Conservation (phyloP, 2,329 filamentous ascomycete species). For the Colletotrichum echinochloae region DNA sequence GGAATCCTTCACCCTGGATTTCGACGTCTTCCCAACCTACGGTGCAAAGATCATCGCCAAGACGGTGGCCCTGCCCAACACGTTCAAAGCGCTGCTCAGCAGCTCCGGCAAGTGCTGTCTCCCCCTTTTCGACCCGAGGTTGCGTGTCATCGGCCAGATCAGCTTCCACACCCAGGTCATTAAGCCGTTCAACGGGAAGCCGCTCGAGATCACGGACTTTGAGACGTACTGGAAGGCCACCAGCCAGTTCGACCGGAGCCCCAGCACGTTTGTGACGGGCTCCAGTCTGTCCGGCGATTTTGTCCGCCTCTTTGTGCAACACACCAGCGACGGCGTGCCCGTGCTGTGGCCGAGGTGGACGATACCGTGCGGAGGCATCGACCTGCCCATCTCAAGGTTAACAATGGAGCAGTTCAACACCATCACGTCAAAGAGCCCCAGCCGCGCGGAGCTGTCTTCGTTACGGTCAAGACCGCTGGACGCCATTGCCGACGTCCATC, state of each 20-base stretch:
- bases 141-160: constrained; percentile 92
- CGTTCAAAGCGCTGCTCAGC: constrained; percentile 81
- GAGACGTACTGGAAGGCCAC: constrained; percentile 99
- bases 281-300: constrained; percentile 98
- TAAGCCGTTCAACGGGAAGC: constrained; percentile 92
- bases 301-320: constrained; percentile 89
- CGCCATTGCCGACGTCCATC: constrained; percentile 75
- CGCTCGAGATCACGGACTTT: constrained; percentile 96
- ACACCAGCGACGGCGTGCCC: constrained; percentile 87
- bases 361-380: constrained; percentile 78
- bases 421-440: constrained; percentile 59
- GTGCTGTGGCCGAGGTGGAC: constrained; percentile 91
- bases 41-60: constrained; percentile 98
- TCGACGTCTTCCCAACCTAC: constrained; percentile 97
- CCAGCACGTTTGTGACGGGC: constrained; percentile 89
- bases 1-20: constrained; percentile 93
- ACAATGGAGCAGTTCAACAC: constrained; percentile 78
- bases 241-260: constrained; percentile 87
- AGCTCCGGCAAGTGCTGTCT: constrained; percentile 86
- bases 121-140: constrained; percentile 90
- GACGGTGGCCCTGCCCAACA: constrained; percentile 88
- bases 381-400: constrained; percentile 84
- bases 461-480: constrained; percentile 61
- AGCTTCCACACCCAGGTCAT: constrained; percentile 96
- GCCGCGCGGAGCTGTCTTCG: constrained; percentile 56